A percentile compares a stretch with the other conserved stretches of the same genome.
Evolutionary conservation across 768 basidiomycete species (phyloP).

Genomic region (Suillus paluster): DNA sequence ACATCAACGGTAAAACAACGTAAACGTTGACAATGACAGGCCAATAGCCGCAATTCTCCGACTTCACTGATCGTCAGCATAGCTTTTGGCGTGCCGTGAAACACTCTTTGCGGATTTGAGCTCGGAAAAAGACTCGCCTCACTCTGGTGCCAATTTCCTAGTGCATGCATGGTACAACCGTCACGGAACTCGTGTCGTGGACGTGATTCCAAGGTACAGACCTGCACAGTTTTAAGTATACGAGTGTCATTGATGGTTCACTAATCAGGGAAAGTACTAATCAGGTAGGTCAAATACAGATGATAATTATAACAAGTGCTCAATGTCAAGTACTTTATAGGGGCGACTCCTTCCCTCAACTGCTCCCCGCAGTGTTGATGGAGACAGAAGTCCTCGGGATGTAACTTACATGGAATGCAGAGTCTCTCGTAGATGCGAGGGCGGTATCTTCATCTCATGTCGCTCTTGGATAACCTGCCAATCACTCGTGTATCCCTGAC

Average conservation of each 20-base stretch:
- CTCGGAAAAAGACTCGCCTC: neutral
- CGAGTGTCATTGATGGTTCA: neutral
- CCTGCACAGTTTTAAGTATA: neutral
- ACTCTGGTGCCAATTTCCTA: too few relatives aligned
- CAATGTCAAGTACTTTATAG: neutral
- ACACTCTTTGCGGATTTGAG: neutral
- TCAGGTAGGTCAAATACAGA: neutral
- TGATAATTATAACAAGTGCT: neutral
- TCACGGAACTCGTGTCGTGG: neutral
- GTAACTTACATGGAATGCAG: neutral
- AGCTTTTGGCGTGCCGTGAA: neutral
- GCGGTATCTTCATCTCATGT: neutral
- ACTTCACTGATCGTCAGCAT: slow-evolving; percentile 1
- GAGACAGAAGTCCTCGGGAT: neutral
- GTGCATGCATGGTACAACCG: neutral
- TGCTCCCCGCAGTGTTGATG: neutral
- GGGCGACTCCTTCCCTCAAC: neutral
- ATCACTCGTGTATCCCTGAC: neutral
- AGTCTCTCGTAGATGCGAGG: neutral
- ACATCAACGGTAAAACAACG: neutral
- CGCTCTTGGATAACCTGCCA: neutral
- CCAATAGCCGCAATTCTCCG: neutral
- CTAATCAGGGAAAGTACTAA: neutral
- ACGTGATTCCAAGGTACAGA: neutral
- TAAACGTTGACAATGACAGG: neutral